phyloP scores from a whole-genome alignment of 2,329 filamentous ascomycete species.

The Septoria linicola region DNA sequence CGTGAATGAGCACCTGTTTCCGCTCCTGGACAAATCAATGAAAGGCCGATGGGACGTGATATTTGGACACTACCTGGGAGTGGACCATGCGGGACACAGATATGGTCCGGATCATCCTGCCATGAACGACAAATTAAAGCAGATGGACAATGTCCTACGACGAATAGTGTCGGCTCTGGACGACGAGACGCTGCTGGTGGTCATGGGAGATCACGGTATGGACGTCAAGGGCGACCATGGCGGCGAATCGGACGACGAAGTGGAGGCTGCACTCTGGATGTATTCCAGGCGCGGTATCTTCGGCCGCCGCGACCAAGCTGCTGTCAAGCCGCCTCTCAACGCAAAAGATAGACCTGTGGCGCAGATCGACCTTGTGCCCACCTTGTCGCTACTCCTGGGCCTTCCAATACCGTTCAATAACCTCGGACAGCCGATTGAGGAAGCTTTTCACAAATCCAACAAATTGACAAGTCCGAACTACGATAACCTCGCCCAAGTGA shows the following conservation, averaged over 20 bases:
- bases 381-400: conserved; percentile 80
- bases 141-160: conserved; percentile 83
- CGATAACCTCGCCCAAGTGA: conserved; percentile 72
- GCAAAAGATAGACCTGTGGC: conserved; percentile 73
- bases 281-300: conserved; percentile 87
- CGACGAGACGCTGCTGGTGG: conserved; percentile 81
- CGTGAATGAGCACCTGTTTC: conserved; percentile 85
- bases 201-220: conserved; percentile 99
- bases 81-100: conserved; percentile 94
- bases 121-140: conserved; percentile 84
- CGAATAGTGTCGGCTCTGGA: conserved; percentile 71
- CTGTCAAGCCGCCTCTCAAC: conserved; percentile 59
- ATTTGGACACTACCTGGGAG: conserved; percentile 88
- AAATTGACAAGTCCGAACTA: conserved; percentile 58
- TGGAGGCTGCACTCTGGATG: conserved; percentile 96
- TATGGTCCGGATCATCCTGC: conserved; percentile 91
- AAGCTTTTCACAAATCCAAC: conserved; percentile 71
- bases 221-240: conserved; percentile 95
- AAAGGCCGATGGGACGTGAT: conserved; percentile 84
- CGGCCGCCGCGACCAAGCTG: conserved; percentile 67
- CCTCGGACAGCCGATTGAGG: conserved; percentile 86
- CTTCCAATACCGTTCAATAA: conserved; percentile 96
- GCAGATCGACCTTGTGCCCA: conserved; percentile 95
- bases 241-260: conserved; percentile 95
- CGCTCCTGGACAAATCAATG: conserved; percentile 67